Base-by-base conservation (phyloP, 352 stramenopile genomes). In the Pythium vanterpoolii region DNA sequence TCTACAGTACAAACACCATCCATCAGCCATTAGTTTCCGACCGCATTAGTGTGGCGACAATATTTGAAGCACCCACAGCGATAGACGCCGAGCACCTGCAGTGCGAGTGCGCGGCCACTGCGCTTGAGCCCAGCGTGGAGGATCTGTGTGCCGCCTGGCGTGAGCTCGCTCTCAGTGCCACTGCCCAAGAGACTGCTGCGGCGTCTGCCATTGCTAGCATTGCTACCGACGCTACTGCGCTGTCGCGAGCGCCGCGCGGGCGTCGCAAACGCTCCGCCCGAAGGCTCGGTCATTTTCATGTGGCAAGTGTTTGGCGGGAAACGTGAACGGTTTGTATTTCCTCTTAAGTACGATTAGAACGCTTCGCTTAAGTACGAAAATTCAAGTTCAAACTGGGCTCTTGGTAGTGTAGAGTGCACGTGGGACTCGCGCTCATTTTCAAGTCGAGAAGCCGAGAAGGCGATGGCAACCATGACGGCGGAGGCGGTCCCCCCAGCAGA, bases 81-180 rank as follows among this genome's bases (percentile, higher is more conserved):
- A 53, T 77, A 76, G 13, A 89, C 42, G 39, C 68, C 66, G 14
- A 89, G 64, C 46, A 89, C 72, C 53, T 89, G 79, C 36, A 89
- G 49, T 28, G 61, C 38, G 21, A 86, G 26, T 8, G 36, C 21
- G 13, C 55, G 46, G 13, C 62, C 48, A 13, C 47, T 58, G 10
- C 28, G 53, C 5, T 36, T 6, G 14, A 62, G 9, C 5, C 68
- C 66, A 4, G 39, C 57, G 27, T 69, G 71, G 26, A 76, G 57
- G 40, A 63, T 60, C 63, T 57, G 73, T 47, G 77, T 60, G 47
- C 75, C 81, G 30, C 72, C 57, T 23, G 56, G 28, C 30, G 79
- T 83, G 53, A 90, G 64, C 19, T 62, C 55, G 31, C 33, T 58
- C 16, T 56, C 63, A 26, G 24, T 30, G 11, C 36, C 46, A 19